These are phyloP conservation scores for Alternaria hordeiaustralica DNA, from an alignment of 2,329 filamentous ascomycete species.

Conservation along the genomic window DNA sequence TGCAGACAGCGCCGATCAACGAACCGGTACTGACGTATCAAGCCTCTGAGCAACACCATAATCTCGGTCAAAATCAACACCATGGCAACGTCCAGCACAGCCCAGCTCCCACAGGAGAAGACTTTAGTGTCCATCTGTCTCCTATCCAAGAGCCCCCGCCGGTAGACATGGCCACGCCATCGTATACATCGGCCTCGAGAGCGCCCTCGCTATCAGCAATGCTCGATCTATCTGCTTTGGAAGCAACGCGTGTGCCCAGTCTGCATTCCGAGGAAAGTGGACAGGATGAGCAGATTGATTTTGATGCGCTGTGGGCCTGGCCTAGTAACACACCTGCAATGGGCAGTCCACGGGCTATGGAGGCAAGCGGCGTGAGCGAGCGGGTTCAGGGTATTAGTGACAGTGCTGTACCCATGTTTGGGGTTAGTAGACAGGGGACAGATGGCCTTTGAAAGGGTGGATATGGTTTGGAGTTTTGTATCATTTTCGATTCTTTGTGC, in stretches of 20 bases:
- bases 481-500: background rate
- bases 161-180: constrained; percentile 8
- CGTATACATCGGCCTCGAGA: constrained; percentile 20
- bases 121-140: constrained; percentile 40
- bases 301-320: constrained; percentile 52
- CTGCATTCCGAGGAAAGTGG: constrained; percentile 43
- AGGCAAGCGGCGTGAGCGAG: constrained; percentile 24
- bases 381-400: constrained; percentile 29
- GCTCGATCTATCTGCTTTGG: constrained; percentile 48
- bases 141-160: constrained; percentile 36
- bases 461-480: background rate
- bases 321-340: constrained; percentile 44
- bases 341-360: constrained; percentile 32
- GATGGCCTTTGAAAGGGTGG: background rate
- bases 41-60: constrained; percentile 1
- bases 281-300: constrained; percentile 51
- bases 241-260: constrained; percentile 40
- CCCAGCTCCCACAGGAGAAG: constrained; percentile 14
- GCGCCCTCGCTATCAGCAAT: constrained; percentile 43
- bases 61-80: background rate
- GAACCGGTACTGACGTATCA: constrained; percentile 19
- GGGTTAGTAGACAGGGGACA: constrained; percentile 19
- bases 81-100: constrained; percentile 7
- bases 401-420: constrained; percentile 36
- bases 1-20: constrained; percentile 37